Base-by-base conservation (phyloP, 495 filamentous ascomycete genomes). In the Talaromyces stipitatus region DNA sequence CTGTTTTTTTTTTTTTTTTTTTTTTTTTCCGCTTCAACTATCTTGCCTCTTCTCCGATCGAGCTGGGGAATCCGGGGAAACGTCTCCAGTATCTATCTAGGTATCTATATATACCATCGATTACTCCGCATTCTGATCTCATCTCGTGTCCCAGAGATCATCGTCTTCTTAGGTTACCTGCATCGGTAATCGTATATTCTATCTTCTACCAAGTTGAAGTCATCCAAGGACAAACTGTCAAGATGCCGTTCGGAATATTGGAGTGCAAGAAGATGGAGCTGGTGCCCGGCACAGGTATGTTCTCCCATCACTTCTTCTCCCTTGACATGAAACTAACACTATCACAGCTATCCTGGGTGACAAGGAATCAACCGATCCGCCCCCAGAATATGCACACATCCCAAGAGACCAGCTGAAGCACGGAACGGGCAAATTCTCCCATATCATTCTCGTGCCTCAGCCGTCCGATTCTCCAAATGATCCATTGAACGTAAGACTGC, bases 381-480 rank as follows among this genome's bases (percentile, higher is more conserved):
- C 74, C 11, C 63, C 63, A n/a, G 73, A 77, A 57, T 76, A 75
- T 55, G 60, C 64, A 50, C 55, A 62, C 18, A 62, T 77, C 47
- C 70, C 72, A 12, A 67, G 67, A 46, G 68, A 74, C 7, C 54
- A 68, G 4, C 69, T 82, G 14, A 82, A 81, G 63, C 77, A 78
- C 59, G 78, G 71, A 22, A 75, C 64, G 5, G 78, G 78, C 5
- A 69, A 72, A 45, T 62, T 72, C 46, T 67, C 69, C 0, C 61
- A 78, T 58, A 65, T 82, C 11, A 75, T 82, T 38, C 67, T 83
- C 32, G 71, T 79, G 27, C 79, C 80, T 10, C 80, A 83, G 61
- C 80, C 80, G 16, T 76, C 72, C 11, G 71, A 80, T 57, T 76
- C 72, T 16, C 79, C 78, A 0, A 82, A 83, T 57, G 80, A 83